A percentile compares a stretch with the other conserved stretches of the same genome.
phyloP scores from a whole-genome alignment of 345 rosid genomes.

The Populus ilicifolia region DNA sequence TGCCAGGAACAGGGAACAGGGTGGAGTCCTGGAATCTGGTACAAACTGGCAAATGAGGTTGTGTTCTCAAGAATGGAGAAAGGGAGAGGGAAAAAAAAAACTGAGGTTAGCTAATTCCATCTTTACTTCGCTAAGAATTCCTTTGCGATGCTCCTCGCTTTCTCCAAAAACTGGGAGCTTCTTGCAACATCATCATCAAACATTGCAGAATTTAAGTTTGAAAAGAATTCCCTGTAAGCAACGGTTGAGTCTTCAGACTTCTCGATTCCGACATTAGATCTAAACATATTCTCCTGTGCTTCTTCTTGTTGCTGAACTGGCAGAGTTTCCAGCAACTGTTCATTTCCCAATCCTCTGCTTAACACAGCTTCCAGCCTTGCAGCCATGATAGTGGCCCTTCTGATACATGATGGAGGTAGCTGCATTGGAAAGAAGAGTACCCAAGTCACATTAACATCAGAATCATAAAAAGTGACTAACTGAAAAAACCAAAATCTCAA shows the following conservation, averaged over 20 bases:
- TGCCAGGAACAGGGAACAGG: too few relatives aligned
- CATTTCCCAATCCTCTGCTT: constrained; percentile 34
- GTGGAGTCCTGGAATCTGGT: too few relatives aligned
- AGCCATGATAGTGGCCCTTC: constrained; percentile 63
- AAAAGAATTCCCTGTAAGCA: constrained; percentile 40
- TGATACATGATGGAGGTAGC: constrained; percentile 75
- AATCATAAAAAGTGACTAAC: too few relatives aligned
- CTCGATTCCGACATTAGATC: constrained; percentile 13
- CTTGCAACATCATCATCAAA: constrained; percentile 32
- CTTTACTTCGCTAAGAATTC: constrained; percentile 27
- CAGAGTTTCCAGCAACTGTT: constrained; percentile 5
- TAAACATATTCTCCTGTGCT: constrained; percentile 10
- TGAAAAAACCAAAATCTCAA: too few relatives aligned
- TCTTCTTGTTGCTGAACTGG: constrained; percentile 20
- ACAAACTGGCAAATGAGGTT: too few relatives aligned
- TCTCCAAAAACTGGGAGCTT: constrained; percentile 36
- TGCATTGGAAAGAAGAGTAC: constrained; percentile 24
- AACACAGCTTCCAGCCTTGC: constrained; percentile 59
- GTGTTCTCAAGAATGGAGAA: background rate
- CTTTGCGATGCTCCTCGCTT: constrained; percentile 46
- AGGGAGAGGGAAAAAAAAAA: background rate
- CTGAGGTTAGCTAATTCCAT: background rate
- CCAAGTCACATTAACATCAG: background rate
- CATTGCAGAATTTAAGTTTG: constrained; percentile 40
- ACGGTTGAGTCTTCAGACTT: constrained; percentile 23